phyloP scores from a whole-genome alignment of 768 basidiomycete genomes.

The Hypholoma sublateritium region DNA sequence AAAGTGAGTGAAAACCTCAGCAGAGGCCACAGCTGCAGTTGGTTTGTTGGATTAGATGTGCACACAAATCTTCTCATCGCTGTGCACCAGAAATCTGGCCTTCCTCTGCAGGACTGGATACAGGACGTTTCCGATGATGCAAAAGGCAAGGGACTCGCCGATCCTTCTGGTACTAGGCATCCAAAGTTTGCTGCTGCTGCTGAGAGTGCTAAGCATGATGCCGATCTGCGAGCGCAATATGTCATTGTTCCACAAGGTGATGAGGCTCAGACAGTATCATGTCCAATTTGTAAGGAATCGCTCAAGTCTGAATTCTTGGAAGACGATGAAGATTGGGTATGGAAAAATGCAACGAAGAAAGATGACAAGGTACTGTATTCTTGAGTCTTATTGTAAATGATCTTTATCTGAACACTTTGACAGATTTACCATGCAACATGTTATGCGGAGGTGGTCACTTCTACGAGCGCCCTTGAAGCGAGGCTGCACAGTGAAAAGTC shows the following conservation, averaged over 20 bases:
- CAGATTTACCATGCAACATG: conserved; percentile 97
- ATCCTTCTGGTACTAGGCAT: conserved; percentile 48
- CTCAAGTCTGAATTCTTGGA: conserved; percentile 91
- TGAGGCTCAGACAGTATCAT: conserved; percentile 80
- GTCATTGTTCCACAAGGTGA: conserved; percentile 90
- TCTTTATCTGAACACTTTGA: no score
- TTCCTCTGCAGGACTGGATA: conserved; percentile 78
- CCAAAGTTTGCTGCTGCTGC: conserved; percentile 60
- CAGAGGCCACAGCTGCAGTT: conserved; percentile 85
- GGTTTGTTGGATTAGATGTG: conserved; percentile 86
- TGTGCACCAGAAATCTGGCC: conserved; percentile 12
- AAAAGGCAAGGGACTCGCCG: conserved; percentile 70
- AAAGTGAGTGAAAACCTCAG: conserved; percentile 79
- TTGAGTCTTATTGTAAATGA: conserved; percentile 1
- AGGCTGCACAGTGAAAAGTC: conserved; percentile 63
- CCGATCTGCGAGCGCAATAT: conserved; percentile 71
- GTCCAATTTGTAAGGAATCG: conserved; percentile 95
- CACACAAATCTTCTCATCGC: conserved; percentile 22
- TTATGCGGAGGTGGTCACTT: conserved; percentile 75
- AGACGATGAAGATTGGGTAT: conserved; percentile 98
- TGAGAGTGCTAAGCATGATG: conserved; percentile 71
- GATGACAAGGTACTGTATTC: conserved; percentile 69
- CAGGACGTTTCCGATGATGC: conserved; percentile 58
- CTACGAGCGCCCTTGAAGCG: conserved; percentile 63
- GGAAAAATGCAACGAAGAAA: conserved; percentile 85